phyloP scores from a whole-genome alignment of 2,329 filamentous ascomycete species.

The Fusarium torreyae region DNA sequence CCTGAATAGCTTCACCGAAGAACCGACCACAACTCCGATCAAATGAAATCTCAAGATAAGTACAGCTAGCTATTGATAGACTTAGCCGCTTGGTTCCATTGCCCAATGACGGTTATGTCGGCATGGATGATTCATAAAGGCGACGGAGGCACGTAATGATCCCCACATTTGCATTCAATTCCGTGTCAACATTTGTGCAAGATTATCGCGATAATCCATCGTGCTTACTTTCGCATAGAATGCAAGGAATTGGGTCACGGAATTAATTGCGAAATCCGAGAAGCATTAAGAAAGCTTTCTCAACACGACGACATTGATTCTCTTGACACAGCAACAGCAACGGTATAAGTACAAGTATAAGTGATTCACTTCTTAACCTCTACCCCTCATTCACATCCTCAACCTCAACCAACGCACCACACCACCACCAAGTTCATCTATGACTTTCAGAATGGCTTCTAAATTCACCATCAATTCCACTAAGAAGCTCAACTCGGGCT shows the following conservation, averaged over 20 bases:
- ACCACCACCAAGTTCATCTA: conserved; percentile 4
- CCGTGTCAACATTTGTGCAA: background rate
- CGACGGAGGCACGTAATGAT: background rate
- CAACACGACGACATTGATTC: background rate
- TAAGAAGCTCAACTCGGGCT: conserved; percentile 69
- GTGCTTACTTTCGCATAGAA: conserved; percentile 4
- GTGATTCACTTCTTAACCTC: conserved; percentile 17
- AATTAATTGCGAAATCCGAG: conserved; percentile 12
- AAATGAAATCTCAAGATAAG: no score
- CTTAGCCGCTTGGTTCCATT: no score
- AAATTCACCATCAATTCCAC: conserved; percentile 63
- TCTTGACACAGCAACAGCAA: background rate
- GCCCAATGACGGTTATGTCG: background rate
- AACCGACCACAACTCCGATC: no score
- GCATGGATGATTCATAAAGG: background rate
- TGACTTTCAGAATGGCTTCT: conserved; percentile 60
- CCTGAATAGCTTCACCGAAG: no score
- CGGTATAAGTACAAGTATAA: background rate
- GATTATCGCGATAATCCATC: background rate
- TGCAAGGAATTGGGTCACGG: background rate
- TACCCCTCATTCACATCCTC: conserved; percentile 22
- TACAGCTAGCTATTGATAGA: no score
- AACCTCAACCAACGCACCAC: conserved; percentile 2
- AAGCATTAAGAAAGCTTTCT: background rate
- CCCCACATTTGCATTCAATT: background rate